phyloP scores from a whole-genome alignment of 306 rosid genomes.

The Medicago truncatula region MtrunA17r5.0-ANR NC_053044.1:43522501-43523000 shows the following conservation, averaged over 20 bases:
- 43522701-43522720: background rate
- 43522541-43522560: background rate
- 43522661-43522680: background rate
- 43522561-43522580: background rate
- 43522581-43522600: background rate
- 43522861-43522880: background rate
- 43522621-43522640: background rate
- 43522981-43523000: slow-evolving; percentile 88
- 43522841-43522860: background rate
- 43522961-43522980: slow-evolving; percentile 72
- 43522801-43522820: background rate
- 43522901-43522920: background rate
- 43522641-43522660: background rate
- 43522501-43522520: too few relatives aligned
- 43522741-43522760: background rate
- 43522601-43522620: too few relatives aligned
- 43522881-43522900: background rate
- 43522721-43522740: background rate
- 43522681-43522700: background rate
- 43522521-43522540: too few relatives aligned
- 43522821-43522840: background rate
- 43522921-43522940: slow-evolving; percentile 57
- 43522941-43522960: slow-evolving; percentile 56
- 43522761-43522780: background rate
- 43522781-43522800: background rate